Evolutionary conservation across 441 rosid genomes (phyloP), one percentile per base, ranked within the genome.

Genomic region (Raphanus hybrid): DNA sequence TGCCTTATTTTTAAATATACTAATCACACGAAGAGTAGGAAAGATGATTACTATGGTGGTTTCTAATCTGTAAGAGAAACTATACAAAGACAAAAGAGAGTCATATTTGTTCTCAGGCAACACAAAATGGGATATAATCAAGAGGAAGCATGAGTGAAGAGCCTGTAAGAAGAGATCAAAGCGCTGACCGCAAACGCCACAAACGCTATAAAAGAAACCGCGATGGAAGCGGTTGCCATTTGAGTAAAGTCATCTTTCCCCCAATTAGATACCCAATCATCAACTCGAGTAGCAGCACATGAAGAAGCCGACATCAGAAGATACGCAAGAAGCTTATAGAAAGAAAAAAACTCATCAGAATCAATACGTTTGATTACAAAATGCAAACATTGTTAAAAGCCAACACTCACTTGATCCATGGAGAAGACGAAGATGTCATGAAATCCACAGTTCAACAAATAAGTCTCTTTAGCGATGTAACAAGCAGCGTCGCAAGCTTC

Each of bases 231-330:
- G 73, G 85, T 92, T 0, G 99, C 97, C 97, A 87, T 93, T 76
- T 86, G 82, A 2, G 99, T 96, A 87, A 96, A 96, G 72, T 88
- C 90, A 52, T 96, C 99, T 68, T 90, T 93, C 23, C 99, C 99
- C 99, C 99, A 96, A 41, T 95, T 95, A 3, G 97, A 89, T 39
- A 91, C 88, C 99, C 99, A 95, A 74, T 96, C 99, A 64, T 86
- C 92, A 5, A 92, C 97, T 10, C 97, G 82, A 7, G 94, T 93
- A 58, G 99, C 99, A 63, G 98, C 96, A 6, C 97, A 81, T 1
- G 99, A 93, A 45, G 98, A 81, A 9, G 98, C 92, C 10, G 99
- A 92, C 75, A 96, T 86, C 75, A 96, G 81, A 71, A 96, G 93
- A 82, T 96, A 96, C 11, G 98, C 96, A 74, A 96, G 76, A 69